Base-by-base conservation (phyloP, 2,329 filamentous ascomycete species). In the Stachybotrys chlorohalonatus region DNA sequence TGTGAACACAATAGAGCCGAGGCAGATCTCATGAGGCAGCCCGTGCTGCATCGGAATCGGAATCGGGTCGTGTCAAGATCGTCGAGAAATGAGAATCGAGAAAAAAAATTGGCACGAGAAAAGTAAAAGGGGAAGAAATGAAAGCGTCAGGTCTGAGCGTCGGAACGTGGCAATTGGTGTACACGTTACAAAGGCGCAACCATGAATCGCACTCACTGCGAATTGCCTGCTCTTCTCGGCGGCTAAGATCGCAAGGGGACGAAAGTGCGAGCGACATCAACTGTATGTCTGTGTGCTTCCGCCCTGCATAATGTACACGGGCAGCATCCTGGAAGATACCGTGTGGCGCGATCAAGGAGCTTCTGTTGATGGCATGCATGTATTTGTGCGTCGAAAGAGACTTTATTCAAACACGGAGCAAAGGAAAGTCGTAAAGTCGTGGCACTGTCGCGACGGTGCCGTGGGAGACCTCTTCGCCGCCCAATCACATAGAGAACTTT, bases 351-450 rank as follows among this genome's bases (percentile, higher is more conserved):
- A 57, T 64, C 56, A 55, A 56, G 52, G 59, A 55, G 55, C 50
- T 53, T 56, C 57, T 60, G 58, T 53, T 53, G 56, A 59, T 57
- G 55, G 61, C 59, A 54, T 61, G 62, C 58, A 59, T 57, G 54
- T 60, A 56, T 60, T 9, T 42, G 9, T 5, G 36, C 36, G 36
- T 42, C 36, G 36, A 9, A 9, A 24, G 36, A 13, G 36, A 42
- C 36, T 42, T 56, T 66, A 64, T 60, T 64, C 62, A 65, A 66
- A 70, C 67, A 70, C 61, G 59, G 63, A 42, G 63, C 63, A 59
- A 68, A 68, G 61, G 65, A 68, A 67, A 71, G 64, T 74, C 70
- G 65, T 74, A 64, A 73, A 66, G 60, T 74, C 70, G 65, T 74
- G 65, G 63, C 63, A 63, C 65, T 64, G 57, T 71, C 69, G 65